Conservation (phyloP, 306 rosid genomes). For the Casuarina glauca region DNA sequence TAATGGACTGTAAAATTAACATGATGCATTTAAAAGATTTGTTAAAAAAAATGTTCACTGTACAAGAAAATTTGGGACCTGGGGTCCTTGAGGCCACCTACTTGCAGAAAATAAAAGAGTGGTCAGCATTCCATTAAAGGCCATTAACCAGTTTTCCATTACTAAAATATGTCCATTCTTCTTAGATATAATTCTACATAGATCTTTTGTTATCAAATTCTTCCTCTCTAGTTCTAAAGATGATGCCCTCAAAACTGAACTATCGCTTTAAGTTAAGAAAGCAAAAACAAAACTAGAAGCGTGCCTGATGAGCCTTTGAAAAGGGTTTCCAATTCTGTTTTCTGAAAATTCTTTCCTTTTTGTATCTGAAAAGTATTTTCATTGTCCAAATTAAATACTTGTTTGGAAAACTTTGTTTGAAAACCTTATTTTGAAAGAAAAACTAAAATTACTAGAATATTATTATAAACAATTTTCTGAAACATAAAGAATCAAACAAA, state of each 20-base stretch:
- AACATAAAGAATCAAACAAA: too few relatives aligned
- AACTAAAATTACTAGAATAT: too few relatives aligned
- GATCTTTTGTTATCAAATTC: background rate
- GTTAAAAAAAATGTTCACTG: background rate
- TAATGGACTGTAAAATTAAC: slow-evolving; percentile 9
- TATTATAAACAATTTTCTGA: too few relatives aligned
- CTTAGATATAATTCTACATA: background rate
- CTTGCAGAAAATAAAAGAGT: background rate
- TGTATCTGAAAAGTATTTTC: too few relatives aligned
- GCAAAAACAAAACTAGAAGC: background rate
- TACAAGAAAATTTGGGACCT: background rate
- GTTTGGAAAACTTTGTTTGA: too few relatives aligned
- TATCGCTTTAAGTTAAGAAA: background rate
- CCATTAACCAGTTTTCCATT: background rate
- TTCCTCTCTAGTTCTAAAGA: background rate
- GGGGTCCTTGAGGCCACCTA: background rate
- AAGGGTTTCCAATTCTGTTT: too few relatives aligned
- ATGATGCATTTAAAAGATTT: slow-evolving; percentile 1
- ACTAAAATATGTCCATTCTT: background rate
- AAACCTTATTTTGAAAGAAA: too few relatives aligned
- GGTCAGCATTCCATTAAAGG: background rate
- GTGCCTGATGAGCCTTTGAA: too few relatives aligned
- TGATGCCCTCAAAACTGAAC: background rate
- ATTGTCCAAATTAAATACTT: too few relatives aligned
- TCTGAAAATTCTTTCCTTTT: too few relatives aligned